Evolutionary conservation across 2,329 filamentous ascomycete species (phyloP), one percentile per base, ranked within the genome.

Genomic region (Aotearoamyces nothofagi): DNA sequence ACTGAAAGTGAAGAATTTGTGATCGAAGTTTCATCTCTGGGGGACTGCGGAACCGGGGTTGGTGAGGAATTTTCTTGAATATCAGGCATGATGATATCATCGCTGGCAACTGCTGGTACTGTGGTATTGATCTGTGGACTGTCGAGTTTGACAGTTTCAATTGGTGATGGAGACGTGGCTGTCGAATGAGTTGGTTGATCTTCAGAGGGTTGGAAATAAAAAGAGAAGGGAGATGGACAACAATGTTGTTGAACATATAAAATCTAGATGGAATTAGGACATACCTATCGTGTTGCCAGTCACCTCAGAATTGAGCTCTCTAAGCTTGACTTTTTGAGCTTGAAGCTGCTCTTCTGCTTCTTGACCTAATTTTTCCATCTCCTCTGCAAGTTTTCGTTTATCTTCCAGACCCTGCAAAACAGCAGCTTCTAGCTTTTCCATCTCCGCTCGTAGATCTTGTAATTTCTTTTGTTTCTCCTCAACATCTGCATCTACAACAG

Each of bases 301-400:
- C 7, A 7, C 13, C 7, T 25, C 23, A 8, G 7, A 8, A 8
- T 9, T 25, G 7, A 9, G 7, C 13, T 14, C 23, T 25, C 13
- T 9, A 5, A 53, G 33, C 33, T 50, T 48, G 20, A 49, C 46
- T 32, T 46, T 50, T 24, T 54, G 33, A 15, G 35, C 41, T 16
- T 49, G 44, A 10, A 53, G 43, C 31, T 45, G 44, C 11, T 43
- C 39, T 27, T 51, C 50, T n/a, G 47, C 42, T 27, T 53, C 51
- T 29, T 43, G 37, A 3, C 39, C 36, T 24, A 53, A 39, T 23
- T 40, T 42, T 25, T 47, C 44, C 36, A 47, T 47, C 33, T 53
- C 49, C 17, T 52, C 49, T 4, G 43, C 41, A 17, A 50, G 32
- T 31, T 38, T 38, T 15, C 35, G 41, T 34, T 52, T 51, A 17